Evolutionary conservation across 106 monocot species (phyloP).

Genomic region (Vanilla planifolia): DNA sequence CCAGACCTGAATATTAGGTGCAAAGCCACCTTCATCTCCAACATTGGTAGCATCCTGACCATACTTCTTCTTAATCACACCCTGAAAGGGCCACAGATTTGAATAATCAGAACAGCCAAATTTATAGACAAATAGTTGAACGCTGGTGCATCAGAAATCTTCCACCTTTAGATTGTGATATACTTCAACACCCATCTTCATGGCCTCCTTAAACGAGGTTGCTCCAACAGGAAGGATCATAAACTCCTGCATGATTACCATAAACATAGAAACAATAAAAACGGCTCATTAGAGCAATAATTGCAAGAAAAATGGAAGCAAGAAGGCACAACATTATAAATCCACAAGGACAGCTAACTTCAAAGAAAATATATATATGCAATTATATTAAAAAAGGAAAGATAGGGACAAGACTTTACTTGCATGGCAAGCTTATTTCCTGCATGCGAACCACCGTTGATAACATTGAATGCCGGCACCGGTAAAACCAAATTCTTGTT

Average conservation of each 20-base stretch:
- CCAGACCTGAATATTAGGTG: conserved; percentile 10
- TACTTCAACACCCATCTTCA: conserved; percentile 90
- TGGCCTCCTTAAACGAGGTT: conserved; percentile 79
- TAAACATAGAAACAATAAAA: conserved; percentile 1
- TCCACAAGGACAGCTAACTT: no score
- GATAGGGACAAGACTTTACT: conserved; percentile 20
- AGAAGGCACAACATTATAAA: no score
- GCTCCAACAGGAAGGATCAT: conserved; percentile 94
- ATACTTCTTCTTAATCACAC: conserved; percentile 12
- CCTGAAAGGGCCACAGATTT: background rate
- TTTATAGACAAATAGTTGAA: no score
- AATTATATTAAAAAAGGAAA: no score
- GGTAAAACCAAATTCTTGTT: conserved; percentile 85
- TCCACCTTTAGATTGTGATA: conserved; percentile 72
- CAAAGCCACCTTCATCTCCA: conserved; percentile 15
- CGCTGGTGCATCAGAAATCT: no score
- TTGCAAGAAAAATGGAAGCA: background rate
- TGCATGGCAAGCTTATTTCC: conserved; percentile 98
- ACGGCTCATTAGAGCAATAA: background rate
- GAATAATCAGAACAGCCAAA: background rate
- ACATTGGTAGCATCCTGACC: conserved; percentile 14
- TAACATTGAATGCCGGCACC: conserved; percentile 95
- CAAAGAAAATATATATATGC: no score
- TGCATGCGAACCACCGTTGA: conserved; percentile 95
- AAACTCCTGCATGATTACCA: conserved; percentile 51